Conservation (phyloP, 2,329 filamentous ascomycete genomes). For the Torrubiella hemipterigena region DNA sequence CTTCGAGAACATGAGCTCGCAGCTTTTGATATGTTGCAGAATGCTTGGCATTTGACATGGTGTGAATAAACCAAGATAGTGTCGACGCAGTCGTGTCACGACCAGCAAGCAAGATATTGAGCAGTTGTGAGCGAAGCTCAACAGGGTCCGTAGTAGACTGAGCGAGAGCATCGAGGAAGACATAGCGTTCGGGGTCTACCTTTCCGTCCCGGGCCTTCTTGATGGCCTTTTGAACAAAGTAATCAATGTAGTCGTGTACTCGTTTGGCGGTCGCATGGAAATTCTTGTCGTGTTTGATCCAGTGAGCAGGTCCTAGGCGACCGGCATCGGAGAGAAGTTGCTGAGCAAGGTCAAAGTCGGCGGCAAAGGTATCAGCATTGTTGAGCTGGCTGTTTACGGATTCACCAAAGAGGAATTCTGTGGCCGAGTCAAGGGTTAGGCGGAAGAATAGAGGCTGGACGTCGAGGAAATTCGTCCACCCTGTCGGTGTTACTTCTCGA, state of each 20-base stretch:
- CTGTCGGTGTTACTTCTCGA: constrained; percentile 15
- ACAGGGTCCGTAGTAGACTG: background rate
- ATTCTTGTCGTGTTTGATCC: constrained; percentile 36
- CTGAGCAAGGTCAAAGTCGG: constrained; percentile 21
- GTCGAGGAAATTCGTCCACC: constrained; percentile 25
- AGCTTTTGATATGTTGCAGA: background rate
- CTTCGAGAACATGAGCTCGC: background rate
- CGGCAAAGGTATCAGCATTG: constrained; percentile 14
- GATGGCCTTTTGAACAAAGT: constrained; percentile 49
- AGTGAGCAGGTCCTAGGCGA: constrained; percentile 28
- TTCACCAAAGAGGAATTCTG: constrained; percentile 51
- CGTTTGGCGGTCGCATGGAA: constrained; percentile 51
- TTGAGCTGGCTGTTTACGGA: constrained; percentile 26
- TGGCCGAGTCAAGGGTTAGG: constrained; percentile 34
- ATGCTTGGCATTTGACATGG: background rate
- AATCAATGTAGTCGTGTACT: constrained; percentile 56
- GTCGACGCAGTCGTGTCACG: background rate
- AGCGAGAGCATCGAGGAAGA: background rate
- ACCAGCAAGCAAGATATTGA: background rate
- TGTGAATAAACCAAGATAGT: background rate
- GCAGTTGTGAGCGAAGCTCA: background rate
- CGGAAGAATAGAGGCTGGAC: constrained; percentile 35
- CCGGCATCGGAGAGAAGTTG: constrained; percentile 41
- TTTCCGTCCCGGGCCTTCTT: constrained; percentile 12
- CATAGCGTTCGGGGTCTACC: background rate